Percentiles rank a stretch among this genome's conserved stretches.
phyloP scores from a whole-genome alignment of 176 grass and related monocot species.

The Luzula sylvatica region DNA sequence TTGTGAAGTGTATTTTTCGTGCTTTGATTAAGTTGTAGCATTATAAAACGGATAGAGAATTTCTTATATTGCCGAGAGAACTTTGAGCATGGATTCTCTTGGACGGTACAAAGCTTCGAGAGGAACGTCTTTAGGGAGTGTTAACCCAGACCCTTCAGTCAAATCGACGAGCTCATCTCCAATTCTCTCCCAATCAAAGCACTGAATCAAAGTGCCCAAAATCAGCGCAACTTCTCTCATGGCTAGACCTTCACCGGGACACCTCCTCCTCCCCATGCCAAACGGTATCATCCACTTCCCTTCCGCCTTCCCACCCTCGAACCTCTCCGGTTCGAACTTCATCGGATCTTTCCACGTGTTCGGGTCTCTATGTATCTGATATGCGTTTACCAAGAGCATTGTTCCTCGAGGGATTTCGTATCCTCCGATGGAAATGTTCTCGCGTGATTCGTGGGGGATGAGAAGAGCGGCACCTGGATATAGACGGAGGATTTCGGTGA shows the following conservation, averaged over 20 bases:
- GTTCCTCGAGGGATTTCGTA: slow-evolving; percentile 17
- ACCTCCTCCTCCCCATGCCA: slow-evolving; percentile 20
- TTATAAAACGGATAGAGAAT: too few relatives aligned
- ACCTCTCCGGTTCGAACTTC: slow-evolving; percentile 24
- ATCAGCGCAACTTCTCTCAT: slow-evolving; percentile 12
- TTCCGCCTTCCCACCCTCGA: neutral
- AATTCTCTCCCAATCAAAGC: slow-evolving; percentile 20
- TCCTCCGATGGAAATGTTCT: slow-evolving; percentile 16
- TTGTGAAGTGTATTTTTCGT: too few relatives aligned
- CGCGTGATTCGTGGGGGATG: slow-evolving; percentile 12
- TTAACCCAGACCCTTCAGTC: slow-evolving; percentile 5
- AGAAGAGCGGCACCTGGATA: slow-evolving; percentile 18
- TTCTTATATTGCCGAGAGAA: slow-evolving; percentile 17
- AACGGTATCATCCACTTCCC: slow-evolving; percentile 24
- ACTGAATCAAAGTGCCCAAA: slow-evolving; percentile 25
- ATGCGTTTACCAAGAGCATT: slow-evolving; percentile 22
- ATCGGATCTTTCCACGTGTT: slow-evolving; percentile 2
- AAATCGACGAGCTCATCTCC: slow-evolving; percentile 6
- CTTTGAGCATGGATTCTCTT: neutral
- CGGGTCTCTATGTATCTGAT: slow-evolving; percentile 24
- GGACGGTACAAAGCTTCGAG: slow-evolving; percentile 13
- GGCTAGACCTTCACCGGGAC: slow-evolving; percentile 23
- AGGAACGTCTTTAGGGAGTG: slow-evolving; percentile 20
- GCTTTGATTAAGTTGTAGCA: too few relatives aligned
- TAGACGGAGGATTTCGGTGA: slow-evolving; percentile 20